Percentiles rank a stretch among this genome's conserved stretches.
Evolutionary conservation across 139 green algal species (phyloP).

Genomic region (Choricystis sp.): DNA sequence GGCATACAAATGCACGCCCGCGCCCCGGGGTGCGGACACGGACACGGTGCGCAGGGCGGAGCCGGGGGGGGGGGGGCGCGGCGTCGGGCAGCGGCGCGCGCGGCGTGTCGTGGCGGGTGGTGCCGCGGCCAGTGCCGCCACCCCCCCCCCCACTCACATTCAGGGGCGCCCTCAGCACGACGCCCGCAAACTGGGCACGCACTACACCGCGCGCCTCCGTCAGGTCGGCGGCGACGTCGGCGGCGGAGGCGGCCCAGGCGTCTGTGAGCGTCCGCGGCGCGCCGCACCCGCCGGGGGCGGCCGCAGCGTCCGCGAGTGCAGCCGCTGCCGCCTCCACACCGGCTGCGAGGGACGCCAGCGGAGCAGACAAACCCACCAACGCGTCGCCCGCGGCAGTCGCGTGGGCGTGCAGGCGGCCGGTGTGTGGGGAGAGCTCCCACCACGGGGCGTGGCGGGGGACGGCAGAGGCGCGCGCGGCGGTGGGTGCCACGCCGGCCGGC

Average conservation of each 20-base stretch:
- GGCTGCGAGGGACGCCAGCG: constrained; percentile 23
- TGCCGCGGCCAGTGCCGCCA: not conserved
- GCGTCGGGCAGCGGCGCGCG: not conserved
- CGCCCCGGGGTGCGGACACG: not conserved
- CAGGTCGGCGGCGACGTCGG: not conserved
- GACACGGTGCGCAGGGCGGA: too few relatives aligned
- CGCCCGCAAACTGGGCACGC: not conserved
- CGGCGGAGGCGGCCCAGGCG: not conserved
- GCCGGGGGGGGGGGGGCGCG: too few relatives aligned
- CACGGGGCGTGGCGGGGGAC: constrained; percentile 6
- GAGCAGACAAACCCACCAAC: constrained; percentile 45
- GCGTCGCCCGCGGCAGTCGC: constrained; percentile 27
- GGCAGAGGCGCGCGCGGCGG: not conserved
- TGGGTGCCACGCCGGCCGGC: not conserved
- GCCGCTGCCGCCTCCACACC: not conserved
- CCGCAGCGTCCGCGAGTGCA: constrained; percentile 15
- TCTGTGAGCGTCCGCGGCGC: not conserved
- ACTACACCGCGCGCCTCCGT: not conserved
- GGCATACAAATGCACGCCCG: not conserved
- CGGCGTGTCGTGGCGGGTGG: not conserved
- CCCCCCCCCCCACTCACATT: not conserved
- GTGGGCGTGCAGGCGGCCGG: constrained; percentile 59
- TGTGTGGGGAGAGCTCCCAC: constrained; percentile 57
- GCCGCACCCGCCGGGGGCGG: not conserved
- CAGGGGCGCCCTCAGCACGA: not conserved